Conservation (phyloP, 148 eudicot genomes). For the Euryodendron excelsum region DNA sequence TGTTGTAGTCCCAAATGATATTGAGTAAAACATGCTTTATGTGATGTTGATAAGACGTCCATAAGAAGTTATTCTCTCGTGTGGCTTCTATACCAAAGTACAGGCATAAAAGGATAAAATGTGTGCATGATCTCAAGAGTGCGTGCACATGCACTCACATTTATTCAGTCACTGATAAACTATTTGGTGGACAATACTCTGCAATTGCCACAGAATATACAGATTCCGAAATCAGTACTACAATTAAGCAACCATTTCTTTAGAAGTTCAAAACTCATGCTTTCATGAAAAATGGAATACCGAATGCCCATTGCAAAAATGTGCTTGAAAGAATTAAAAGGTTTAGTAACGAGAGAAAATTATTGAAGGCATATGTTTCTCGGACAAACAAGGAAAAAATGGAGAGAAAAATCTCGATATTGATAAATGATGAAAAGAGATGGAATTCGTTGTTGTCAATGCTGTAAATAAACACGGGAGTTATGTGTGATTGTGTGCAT, state of each 20-base stretch:
- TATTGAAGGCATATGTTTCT: neutral
- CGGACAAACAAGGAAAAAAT: neutral
- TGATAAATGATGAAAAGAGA: neutral
- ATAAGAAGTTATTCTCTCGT: neutral
- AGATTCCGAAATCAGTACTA: too few species aligned
- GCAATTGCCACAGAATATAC: too few species aligned
- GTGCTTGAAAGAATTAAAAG: neutral
- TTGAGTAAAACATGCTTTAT: neutral
- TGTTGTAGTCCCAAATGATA: neutral
- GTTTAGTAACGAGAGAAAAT: neutral
- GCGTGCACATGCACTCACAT: too few species aligned
- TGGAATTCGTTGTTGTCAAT: neutral
- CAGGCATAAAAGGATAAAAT: neutral
- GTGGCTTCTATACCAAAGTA: neutral
- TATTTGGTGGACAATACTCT: too few species aligned
- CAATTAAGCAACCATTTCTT: too few species aligned
- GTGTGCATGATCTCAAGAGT: too few species aligned
- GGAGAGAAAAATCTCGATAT: neutral
- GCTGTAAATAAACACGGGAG: neutral
- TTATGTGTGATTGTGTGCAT: neutral
- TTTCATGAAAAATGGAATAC: neutral
- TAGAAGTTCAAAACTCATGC: neutral
- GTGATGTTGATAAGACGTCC: neutral
- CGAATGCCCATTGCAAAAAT: neutral
- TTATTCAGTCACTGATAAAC: too few species aligned